These are phyloP conservation scores for Globisporangium apiculatum DNA, from an alignment of 352 stramenopile genomes.

Conservation along the genomic window DNA sequence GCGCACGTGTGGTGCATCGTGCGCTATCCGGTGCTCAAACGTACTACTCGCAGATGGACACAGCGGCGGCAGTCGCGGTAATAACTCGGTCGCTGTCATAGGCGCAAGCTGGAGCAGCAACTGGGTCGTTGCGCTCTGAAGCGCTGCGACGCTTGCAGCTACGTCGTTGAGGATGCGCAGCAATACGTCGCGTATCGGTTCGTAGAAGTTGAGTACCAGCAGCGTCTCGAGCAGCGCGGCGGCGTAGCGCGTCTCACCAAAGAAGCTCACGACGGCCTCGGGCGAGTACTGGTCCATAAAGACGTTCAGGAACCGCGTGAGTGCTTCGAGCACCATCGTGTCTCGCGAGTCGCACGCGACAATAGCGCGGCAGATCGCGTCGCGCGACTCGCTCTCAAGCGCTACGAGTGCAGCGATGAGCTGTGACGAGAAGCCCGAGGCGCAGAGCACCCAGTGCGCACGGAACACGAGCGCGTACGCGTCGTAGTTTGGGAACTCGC, in stretches of 20 bases:
- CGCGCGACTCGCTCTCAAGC: constrained; percentile 21
- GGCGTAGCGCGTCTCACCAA: constrained; percentile 25
- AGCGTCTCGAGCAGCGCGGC: constrained; percentile 46
- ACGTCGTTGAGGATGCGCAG: constrained; percentile 52
- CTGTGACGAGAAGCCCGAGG: constrained; percentile 47
- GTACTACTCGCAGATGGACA: not conserved
- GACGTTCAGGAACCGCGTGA: constrained; percentile 44
- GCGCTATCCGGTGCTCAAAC: constrained; percentile 16
- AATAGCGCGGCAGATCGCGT: constrained; percentile 27
- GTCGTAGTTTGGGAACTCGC: constrained; percentile 44
- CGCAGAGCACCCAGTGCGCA: constrained; percentile 57
- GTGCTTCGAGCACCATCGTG: constrained; percentile 57
- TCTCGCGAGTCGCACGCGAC: constrained; percentile 40
- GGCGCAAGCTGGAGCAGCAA: constrained; percentile 54
- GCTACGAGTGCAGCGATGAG: constrained; percentile 54
- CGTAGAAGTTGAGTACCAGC: constrained; percentile 54
- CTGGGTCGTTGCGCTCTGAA: constrained; percentile 25
- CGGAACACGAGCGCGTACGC: constrained; percentile 55
- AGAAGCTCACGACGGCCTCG: constrained; percentile 39
- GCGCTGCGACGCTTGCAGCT: constrained; percentile 2
- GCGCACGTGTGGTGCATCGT: constrained; percentile 32
- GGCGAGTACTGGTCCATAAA: constrained; percentile 72
- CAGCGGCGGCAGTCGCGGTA: not conserved
- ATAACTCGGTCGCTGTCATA: not conserved
- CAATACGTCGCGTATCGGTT: constrained; percentile 54